Percentiles rank a stretch among this genome's conserved stretches.
These are phyloP conservation scores for Cryphonectria parasitica DNA, from an alignment of 2,329 filamentous ascomycete genomes.

Conservation along the genomic window DNA sequence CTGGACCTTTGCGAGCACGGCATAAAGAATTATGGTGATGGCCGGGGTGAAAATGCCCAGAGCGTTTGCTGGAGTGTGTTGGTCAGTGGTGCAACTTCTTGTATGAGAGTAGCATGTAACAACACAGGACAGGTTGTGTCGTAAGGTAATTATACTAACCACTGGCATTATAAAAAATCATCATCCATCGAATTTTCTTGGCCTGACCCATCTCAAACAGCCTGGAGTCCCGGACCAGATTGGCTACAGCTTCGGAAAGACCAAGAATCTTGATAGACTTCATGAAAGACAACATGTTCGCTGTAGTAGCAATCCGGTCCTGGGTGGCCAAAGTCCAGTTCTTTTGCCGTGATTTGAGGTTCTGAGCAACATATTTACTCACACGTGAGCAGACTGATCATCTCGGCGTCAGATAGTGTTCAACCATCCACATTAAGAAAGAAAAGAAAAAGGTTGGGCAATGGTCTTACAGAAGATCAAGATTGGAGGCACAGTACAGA, in stretches of 20 bases:
- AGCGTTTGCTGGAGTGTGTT: conserved; percentile 41
- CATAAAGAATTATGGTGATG: conserved; percentile 43
- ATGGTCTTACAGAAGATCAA: conserved; percentile 45
- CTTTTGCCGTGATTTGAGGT: conserved; percentile 41
- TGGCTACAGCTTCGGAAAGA: conserved; percentile 33
- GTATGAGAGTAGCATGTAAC: background rate
- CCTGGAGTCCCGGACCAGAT: conserved; percentile 36
- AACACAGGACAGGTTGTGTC: conserved; percentile 6
- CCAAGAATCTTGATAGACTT: conserved; percentile 48
- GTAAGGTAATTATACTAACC: conserved; percentile 36
- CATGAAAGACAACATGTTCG: conserved; percentile 41
- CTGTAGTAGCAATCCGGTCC: conserved; percentile 42
- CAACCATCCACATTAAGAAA: background rate
- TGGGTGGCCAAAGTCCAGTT: conserved; percentile 48
- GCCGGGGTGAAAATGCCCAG: conserved; percentile 47
- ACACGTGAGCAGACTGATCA: conserved; percentile 49
- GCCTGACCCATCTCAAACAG: conserved; percentile 40
- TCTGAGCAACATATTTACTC: conserved; percentile 45
- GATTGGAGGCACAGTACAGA: conserved; percentile 45
- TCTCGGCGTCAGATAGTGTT: background rate
- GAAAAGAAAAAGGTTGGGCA: too few species aligned
- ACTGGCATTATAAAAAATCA: conserved; percentile 45
- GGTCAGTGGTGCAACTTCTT: background rate
- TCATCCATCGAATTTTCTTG: conserved; percentile 44
- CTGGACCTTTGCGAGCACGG: conserved; percentile 32